Base-by-base conservation (phyloP, 2,329 filamentous ascomycete species). In the Trichoderma brevicompactum region DNA sequence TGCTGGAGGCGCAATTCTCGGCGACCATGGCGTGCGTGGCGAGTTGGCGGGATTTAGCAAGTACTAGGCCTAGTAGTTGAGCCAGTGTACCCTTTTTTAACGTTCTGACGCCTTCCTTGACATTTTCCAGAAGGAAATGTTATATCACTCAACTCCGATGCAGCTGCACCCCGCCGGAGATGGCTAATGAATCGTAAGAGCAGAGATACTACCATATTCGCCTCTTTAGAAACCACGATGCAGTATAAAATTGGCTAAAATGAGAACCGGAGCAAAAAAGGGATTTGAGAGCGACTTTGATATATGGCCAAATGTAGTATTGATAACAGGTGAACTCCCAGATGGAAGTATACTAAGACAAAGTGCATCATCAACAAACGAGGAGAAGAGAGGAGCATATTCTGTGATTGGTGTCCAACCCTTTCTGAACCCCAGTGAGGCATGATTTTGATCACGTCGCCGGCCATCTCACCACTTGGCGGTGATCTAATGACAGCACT, bases 11-110 rank as follows among this genome's bases (percentile, higher is more conserved):
- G 59, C 52, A 64, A 66, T 66, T 64, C 19, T 66, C 65, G 65
- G 65, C 50, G 65, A 66, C 60, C 59, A 66, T 66, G 65, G 59
- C 65, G 65, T 64, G 65, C 65, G 65, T 48, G 62, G 43, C 52
- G 62, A 23, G 41, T 43, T 17, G 58, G 38, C 48, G 58, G 48
- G 38, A 52, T 52, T 36, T 43, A 38, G 32, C 48, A 2, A 34
- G 15, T 10, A n/a, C n/a, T n/a, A n/a, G n/a, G n/a, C n/a, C n/a
- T n/a, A 7, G 13, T 28, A 28, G 3, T 17, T 36, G 7, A 43
- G 36, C 52, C 7, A 41, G 36, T 12, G n/a, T 55, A 32, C n/a
- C 19, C 32, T 10, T 12, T 17, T 34, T 17, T 58, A 62, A 53
- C 38, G 48, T 53, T 62, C 49, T 52, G 59, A 62, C 38, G 41